Base-by-base conservation (phyloP, 306 rosid genomes). In the Trifolium repens region DNA sequence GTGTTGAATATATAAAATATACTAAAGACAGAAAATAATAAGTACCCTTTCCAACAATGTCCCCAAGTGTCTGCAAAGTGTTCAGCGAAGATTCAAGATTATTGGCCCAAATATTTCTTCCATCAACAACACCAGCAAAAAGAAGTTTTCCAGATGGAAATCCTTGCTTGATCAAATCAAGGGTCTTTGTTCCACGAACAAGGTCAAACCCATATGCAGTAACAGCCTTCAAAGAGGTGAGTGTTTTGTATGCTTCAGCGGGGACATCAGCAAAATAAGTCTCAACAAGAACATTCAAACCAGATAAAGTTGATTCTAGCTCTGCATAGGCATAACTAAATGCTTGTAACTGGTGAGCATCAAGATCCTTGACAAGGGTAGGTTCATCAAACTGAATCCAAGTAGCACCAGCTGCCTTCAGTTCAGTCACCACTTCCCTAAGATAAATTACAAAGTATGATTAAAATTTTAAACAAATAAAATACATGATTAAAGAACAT, bases 381-480 rank as follows among this genome's bases (percentile, higher is more conserved):
- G 97, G 96, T 84, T 92, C 97, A 79, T 92, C 97, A 85, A 92
- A 88, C 83, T 92, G 93, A 71, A 92, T 80, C 96, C 97, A 92
- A 27, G 87, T 43, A 76, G 96, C 96, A 68, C 97, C 97, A 16
- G 97, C 89, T 4, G 90, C 90, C 86, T 83, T 92, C 15, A 92
- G 84, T 75, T 92, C 97, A 72, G 90, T 67, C 73, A 90, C 77
- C 77, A 88, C 97, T 84, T 92, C 90, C 91, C 97, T 92, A 81
- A 42, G 63, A 69, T 40, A 54, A 16, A 57, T 67, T 40, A 43
- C 55, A 65, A 55, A 78, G 75, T 52, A 49, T n/a, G 49, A 46
- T 40, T 67, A 43, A 68, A 26, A 68, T 68, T 46, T 47, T 1
- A 16, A 58, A 67, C 19, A 67, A 50, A 19, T 57, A 27, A 1